These are phyloP conservation scores for Hsuehochloa calcarea DNA, from an alignment of 176 grass and related monocot species.

Conservation along the genomic window DNA sequence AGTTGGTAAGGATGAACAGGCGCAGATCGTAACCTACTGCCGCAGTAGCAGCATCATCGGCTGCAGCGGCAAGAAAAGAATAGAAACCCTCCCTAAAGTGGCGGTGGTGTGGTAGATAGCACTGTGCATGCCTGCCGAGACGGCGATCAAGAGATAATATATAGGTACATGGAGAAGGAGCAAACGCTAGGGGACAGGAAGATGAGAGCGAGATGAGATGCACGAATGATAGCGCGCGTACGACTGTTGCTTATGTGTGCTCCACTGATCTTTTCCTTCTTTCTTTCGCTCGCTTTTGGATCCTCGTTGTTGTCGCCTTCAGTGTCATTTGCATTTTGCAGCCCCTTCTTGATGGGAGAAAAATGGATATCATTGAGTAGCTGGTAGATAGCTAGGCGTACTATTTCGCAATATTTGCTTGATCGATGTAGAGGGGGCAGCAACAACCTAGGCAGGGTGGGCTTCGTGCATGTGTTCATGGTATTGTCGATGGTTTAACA, in stretches of 20 bases:
- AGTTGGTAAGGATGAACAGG: constrained; percentile 4
- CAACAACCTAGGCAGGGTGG: neutral
- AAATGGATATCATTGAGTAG: constrained; percentile 13
- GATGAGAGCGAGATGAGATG: constrained; percentile 5
- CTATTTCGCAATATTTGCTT: neutral
- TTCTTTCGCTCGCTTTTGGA: constrained; percentile 24
- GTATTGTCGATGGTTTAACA: too few species aligned
- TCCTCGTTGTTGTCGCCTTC: constrained; percentile 39
- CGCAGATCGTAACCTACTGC: neutral
- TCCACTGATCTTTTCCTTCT: neutral
- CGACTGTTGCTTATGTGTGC: neutral
- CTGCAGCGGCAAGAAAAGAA: constrained; percentile 46
- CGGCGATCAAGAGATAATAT: neutral
- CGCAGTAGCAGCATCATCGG: constrained; percentile 9
- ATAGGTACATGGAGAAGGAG: constrained; percentile 20
- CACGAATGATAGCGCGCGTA: constrained; percentile 16
- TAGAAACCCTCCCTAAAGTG: constrained; percentile 52
- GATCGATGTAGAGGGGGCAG: neutral
- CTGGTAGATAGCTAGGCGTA: neutral
- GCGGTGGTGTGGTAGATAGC: constrained; percentile 20
- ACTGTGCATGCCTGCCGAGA: constrained; percentile 13
- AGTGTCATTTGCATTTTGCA: constrained; percentile 31
- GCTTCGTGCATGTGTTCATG: neutral
- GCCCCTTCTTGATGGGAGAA: neutral
- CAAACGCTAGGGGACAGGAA: constrained; percentile 38